phyloP scores from a whole-genome alignment of 805 yeast genomes.

The Starmerella apis region DNA sequence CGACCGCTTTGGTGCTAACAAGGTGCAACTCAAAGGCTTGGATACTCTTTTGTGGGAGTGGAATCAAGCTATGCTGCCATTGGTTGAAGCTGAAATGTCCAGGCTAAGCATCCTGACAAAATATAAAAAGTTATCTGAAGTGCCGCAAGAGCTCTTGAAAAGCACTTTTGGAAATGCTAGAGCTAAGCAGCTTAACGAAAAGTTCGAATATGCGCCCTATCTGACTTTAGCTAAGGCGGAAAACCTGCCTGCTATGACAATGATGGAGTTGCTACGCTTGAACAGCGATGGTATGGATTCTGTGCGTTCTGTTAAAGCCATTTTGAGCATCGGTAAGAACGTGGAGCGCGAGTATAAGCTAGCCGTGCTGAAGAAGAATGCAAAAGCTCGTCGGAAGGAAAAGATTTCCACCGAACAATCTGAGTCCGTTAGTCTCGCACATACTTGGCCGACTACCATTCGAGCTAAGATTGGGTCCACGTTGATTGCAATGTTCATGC shows the following conservation, averaged over 20 bases:
- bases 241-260: constrained; percentile 72
- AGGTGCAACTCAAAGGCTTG: constrained; percentile 37
- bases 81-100: constrained; percentile 54
- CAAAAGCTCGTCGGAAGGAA: not conserved
- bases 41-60: constrained; percentile 75
- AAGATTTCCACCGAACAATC: not conserved
- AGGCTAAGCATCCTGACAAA: constrained; percentile 41
- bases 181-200: constrained; percentile 21
- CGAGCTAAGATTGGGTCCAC: constrained; percentile 73
- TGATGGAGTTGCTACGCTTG: constrained; percentile 66
- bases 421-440: constrained; percentile 9
- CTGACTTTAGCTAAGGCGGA: constrained; percentile 62
- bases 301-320: constrained; percentile 73
- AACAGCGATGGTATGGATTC: constrained; percentile 64
- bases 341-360: constrained; percentile 65
- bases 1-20: constrained; percentile 37
- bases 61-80: constrained; percentile 65
- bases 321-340: constrained; percentile 70
- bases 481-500: constrained; percentile 60
- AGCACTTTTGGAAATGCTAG: constrained; percentile 17
- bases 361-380: constrained; percentile 9
- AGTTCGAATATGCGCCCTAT: constrained; percentile 60
- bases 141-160: constrained; percentile 20
- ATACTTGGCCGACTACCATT: constrained; percentile 45
- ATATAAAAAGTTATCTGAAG: constrained; percentile 20